Evolutionary conservation across 805 yeast species (phyloP), one percentile per base, ranked within the genome.

Genomic region (Schizosaccharomyces cryophilus): DNA sequence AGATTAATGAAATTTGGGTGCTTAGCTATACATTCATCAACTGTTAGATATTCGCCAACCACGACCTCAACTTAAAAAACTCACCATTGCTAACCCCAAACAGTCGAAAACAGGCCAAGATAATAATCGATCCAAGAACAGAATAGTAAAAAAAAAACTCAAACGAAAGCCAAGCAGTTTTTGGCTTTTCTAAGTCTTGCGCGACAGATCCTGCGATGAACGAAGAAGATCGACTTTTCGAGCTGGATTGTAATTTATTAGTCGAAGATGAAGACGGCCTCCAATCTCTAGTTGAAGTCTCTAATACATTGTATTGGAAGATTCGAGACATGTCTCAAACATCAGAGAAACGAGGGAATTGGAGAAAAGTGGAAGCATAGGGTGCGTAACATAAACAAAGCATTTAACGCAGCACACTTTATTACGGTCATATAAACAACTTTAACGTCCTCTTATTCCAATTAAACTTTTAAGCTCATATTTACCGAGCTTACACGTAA

Each of bases 1-100:
- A 78, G 87, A 60, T 74, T 73, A 21, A 77, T 76, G 68, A 83
- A 90, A 68, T 87, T 87, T 11, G 84, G 82, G 66, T 85, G 87
- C 1, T 80, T 73, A 64, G 82, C 83, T 70, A 64, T 11, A 62
- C 21, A n/a, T 5, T 21, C 40, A 59, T 61, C 54, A 63, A 54
- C 7, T 45, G 31, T 54, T 45, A 17, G 51, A 4, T 11, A 19
- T n/a, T 15, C 26, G 1, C 1, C 51, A 6, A 45, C 9, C 40
- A 35, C 1, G 13, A 17, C 26, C 13, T 51, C 26, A 29, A 29
- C 9, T 21, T 51, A 17, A 5, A 5, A 29, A 2, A 51, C 56
- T 24, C 15, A 51, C 56, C 30, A 51, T 13, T 11, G 26, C 56
- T 51, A 29, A 51, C 29, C 21, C 7, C 9, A 13, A 2, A 29